Evolutionary conservation across 139 green algal genomes (phyloP).

Genomic region (Haematococcus lacustris): DNA sequence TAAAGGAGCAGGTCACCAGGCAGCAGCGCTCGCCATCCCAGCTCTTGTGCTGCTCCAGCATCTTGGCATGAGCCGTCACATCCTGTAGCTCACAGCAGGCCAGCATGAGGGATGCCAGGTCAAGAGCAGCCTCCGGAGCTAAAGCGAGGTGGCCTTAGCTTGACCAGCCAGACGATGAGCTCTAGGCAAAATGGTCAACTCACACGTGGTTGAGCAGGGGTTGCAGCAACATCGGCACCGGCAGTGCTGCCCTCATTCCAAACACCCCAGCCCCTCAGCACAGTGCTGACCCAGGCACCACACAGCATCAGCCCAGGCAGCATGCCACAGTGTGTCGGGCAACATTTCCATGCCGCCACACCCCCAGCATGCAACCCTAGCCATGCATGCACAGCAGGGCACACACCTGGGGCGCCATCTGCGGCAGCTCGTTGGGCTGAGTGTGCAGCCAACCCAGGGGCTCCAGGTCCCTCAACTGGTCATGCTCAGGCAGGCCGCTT

Average conservation of each 20-base stretch:
- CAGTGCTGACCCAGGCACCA: too few relatives aligned
- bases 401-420: conserved; percentile 77
- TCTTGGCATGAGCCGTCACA: conserved; percentile 84
- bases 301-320: too few relatives aligned
- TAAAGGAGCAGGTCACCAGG: conserved; percentile 92
- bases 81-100: conserved; percentile 50
- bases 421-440: conserved; percentile 90
- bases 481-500: conserved; percentile 80
- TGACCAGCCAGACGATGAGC: not conserved
- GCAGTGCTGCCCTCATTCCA: too few relatives aligned
- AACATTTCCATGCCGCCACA: too few relatives aligned
- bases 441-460: conserved; percentile 98
- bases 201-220: not conserved
- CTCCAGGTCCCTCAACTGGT: conserved; percentile 94
- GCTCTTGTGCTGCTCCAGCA: conserved; percentile 85
- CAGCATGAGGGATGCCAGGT: conserved; percentile 1
- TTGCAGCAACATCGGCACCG: not conserved
- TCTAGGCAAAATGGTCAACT: not conserved
- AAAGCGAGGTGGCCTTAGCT: not conserved
- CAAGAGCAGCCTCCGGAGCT: not conserved
- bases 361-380: too few relatives aligned
- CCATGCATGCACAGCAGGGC: not conserved
- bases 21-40: conserved; percentile 97
- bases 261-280: not conserved
- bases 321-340: not conserved